Base-by-base conservation (phyloP, 208 protist species). In the Vickermania ingenoplastis region DNA sequence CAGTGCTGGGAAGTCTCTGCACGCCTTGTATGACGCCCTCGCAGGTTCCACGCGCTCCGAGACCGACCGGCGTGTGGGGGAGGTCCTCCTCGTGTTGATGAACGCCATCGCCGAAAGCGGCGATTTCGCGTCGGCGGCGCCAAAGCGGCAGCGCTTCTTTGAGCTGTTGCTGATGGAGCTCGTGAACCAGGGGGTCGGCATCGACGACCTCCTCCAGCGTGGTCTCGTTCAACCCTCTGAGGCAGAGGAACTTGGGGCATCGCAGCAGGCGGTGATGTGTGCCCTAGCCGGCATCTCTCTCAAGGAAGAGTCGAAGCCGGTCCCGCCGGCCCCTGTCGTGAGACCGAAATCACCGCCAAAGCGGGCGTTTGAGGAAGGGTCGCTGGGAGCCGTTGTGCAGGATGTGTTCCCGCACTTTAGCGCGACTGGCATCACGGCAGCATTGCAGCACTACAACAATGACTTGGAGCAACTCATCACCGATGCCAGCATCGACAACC, bases 381-480 rank as follows among this genome's bases (percentile, higher is more conserved):
- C 81, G 11, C 51, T 80, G 2, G 84, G 89, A 22, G 61, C 58
- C 22, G 83, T 92, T 74, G 79, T 95, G n/a, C 59, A 80, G 59
- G 83, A 89, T 13, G 75, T 95, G 17, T 90, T 95, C 57, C 89
- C 89, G 4, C 72, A 89, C 58, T 92, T 83, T 63, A 73, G 63
- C 31, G 31, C 72, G 2, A 36, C 62, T 0, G 82, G 84, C 36
- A 69, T 92, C 0, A 64, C 74, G 21, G 65, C 73, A 7, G 83
- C 85, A 27, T 63, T 95, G 3, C 62, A 74, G 54, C 92, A 83
- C 62, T 95, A 95, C 76, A 77, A 82, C 63, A 78, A 85, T 61
- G 85, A 95, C 68, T 81, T 87, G 36, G 81, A 95, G 72, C 89
- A 92, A 53, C 79, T 95, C 66, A 91, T 95, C 57, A 63, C 88